Evolutionary conservation across 2,329 filamentous ascomycete genomes (phyloP).

Genomic region (Verticillium zaregamsianum): DNA sequence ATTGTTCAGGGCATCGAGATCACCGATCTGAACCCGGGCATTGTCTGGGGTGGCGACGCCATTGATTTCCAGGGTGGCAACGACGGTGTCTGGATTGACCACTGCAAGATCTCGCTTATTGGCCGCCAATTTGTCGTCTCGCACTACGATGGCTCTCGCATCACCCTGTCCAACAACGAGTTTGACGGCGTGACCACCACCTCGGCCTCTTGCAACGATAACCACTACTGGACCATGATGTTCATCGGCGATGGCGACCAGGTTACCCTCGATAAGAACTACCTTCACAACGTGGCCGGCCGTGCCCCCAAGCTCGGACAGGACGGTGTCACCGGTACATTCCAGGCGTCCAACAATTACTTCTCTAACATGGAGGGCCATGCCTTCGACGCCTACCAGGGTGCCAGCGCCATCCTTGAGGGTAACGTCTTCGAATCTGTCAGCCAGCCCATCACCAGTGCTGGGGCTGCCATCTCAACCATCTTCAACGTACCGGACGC

Average conservation of each 20-base stretch:
- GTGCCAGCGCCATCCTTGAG: constrained; percentile 19
- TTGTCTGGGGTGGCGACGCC: constrained; percentile 34
- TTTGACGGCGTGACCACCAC: constrained; percentile 30
- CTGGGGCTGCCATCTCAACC: constrained; percentile 16
- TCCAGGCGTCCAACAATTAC: constrained; percentile 22
- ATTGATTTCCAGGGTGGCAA: constrained; percentile 18
- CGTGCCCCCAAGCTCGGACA: constrained; percentile 24
- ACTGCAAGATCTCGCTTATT: constrained; percentile 34
- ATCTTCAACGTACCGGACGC: constrained; percentile 18
- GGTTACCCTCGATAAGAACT: constrained; percentile 30
- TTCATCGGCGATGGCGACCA: constrained; percentile 23
- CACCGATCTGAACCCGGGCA: constrained; percentile 35
- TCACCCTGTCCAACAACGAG: constrained; percentile 33
- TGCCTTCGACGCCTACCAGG: constrained; percentile 45
- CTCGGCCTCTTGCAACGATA: constrained; percentile 23
- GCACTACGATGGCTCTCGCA: constrained; percentile 25
- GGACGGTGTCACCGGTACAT: constrained; percentile 13
- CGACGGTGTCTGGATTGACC: constrained; percentile 29
- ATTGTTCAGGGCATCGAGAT: constrained; percentile 47
- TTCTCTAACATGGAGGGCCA: constrained; percentile 31
- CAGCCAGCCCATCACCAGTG: constrained; percentile 26
- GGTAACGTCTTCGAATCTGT: constrained; percentile 21
- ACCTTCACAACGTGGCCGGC: constrained; percentile 21
- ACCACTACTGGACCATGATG: constrained; percentile 29
- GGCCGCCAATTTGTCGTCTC: constrained; percentile 34